A percentile compares a stretch with the other conserved stretches of the same genome.
phyloP scores from a whole-genome alignment of 2,329 filamentous ascomycete species.

The Colletotrichum kahawae region DNA sequence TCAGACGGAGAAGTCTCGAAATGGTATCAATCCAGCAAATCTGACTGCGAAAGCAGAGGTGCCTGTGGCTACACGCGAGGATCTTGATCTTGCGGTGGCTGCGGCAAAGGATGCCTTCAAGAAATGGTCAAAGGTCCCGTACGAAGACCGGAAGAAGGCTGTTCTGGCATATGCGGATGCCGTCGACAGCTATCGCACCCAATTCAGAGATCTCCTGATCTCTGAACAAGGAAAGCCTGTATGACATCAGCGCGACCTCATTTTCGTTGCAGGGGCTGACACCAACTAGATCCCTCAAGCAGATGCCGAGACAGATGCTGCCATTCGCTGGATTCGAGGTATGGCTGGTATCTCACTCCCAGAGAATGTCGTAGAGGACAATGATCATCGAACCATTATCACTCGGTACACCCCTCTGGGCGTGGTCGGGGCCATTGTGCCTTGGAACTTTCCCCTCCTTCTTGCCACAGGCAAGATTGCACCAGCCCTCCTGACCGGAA shows the following conservation, averaged over 20 bases:
- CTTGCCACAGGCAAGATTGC: conserved; percentile 59
- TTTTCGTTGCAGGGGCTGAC: background rate
- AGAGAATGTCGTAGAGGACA: conserved; percentile 45
- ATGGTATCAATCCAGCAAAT: background rate
- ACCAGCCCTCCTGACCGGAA: conserved; percentile 61
- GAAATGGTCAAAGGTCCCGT: conserved; percentile 30
- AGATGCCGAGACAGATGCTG: conserved; percentile 25
- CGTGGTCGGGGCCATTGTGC: conserved; percentile 47
- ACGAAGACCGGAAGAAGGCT: conserved; percentile 26
- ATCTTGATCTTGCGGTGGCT: background rate
- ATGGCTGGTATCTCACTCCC: conserved; percentile 36
- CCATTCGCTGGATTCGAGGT: conserved; percentile 31
- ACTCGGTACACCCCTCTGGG: conserved; percentile 44
- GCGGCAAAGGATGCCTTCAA: background rate
- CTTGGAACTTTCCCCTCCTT: conserved; percentile 64
- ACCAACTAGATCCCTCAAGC: background rate
- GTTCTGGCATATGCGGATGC: conserved; percentile 30
- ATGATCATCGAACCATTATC: conserved; percentile 34
- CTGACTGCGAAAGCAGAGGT: background rate
- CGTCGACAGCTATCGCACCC: conserved; percentile 21
- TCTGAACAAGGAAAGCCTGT: conserved; percentile 30
- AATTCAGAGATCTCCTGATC: conserved; percentile 28
- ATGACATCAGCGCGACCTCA: background rate
- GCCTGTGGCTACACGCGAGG: background rate
- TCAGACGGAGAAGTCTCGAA: background rate